phyloP scores from a whole-genome alignment of 768 basidiomycete species.

The Collybia mongolica region DNA sequence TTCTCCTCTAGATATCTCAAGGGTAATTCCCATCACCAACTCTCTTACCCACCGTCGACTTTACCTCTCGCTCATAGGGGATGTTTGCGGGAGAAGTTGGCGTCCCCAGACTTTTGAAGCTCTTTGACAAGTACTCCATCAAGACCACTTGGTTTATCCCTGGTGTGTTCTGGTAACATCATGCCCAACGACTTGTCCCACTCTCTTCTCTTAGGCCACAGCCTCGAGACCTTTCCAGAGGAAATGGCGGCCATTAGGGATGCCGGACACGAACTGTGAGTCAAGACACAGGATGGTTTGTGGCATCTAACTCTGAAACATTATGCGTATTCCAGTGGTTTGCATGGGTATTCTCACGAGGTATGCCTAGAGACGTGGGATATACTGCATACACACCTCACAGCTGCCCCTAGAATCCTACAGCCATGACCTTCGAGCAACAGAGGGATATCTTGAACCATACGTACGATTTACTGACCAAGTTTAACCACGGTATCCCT shows the following conservation, averaged over 20 bases:
- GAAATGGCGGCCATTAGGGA: conserved; percentile 70
- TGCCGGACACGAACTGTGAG: conserved; percentile 69
- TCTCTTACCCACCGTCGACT: neutral
- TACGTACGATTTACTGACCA: conserved; percentile 62
- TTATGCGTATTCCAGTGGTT: conserved; percentile 37
- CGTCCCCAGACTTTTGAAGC: conserved; percentile 61
- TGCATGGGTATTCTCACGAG: conserved; percentile 75
- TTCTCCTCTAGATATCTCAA: conserved; percentile 66
- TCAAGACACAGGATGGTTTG: neutral
- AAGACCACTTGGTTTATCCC: conserved; percentile 78
- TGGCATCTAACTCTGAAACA: neutral
- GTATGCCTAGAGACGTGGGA: conserved; percentile 20
- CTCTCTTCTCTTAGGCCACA: conserved; percentile 47
- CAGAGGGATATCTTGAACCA: conserved; percentile 71
- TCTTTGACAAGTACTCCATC: conserved; percentile 69
- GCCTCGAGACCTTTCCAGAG: conserved; percentile 71
- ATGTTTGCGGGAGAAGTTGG: conserved; percentile 80
- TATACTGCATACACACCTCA: neutral
- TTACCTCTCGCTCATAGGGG: conserved; percentile 32
- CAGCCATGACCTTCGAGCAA: conserved; percentile 57
- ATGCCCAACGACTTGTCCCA: neutral
- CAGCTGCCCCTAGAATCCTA: conserved; percentile 48
- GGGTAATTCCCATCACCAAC: conserved; percentile 31
- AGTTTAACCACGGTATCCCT: conserved; percentile 58
- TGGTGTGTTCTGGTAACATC: conserved; percentile 30